Percentiles rank a stretch among this genome's conserved stretches.
Evolutionary conservation across 768 basidiomycete species (phyloP).

Genomic region (Calocera viscosa): DNA sequence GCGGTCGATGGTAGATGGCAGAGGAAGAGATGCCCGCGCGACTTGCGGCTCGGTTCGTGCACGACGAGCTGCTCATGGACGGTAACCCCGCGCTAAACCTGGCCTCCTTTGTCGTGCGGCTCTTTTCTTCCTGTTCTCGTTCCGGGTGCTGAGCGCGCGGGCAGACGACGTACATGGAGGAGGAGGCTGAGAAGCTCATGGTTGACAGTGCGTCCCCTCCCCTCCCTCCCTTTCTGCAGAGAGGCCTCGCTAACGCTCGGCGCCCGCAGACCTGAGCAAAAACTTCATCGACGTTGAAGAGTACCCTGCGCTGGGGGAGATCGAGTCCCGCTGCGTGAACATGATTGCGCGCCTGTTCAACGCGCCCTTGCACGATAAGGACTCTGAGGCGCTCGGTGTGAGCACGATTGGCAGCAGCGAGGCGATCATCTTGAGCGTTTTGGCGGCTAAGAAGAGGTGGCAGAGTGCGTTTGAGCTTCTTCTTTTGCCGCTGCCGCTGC

Average conservation of each 20-base stretch:
- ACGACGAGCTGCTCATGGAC: slow-evolving; percentile 8
- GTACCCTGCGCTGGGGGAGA: slow-evolving; percentile 17
- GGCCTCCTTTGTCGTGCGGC: background rate
- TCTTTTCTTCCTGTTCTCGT: background rate
- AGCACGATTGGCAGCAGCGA: slow-evolving; percentile 21
- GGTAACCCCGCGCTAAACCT: slow-evolving; percentile 17
- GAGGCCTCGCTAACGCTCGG: background rate
- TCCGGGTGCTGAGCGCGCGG: background rate
- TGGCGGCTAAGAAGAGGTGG: slow-evolving; percentile 24
- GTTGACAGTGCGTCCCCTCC: slow-evolving; percentile 5
- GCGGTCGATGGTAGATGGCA: background rate
- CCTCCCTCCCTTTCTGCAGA: background rate
- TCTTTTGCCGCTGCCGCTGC: no score
- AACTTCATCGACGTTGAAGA: slow-evolving; percentile 19
- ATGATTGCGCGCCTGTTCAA: slow-evolving; percentile 21
- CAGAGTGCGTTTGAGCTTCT: slow-evolving; percentile 13
- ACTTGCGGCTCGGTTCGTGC: slow-evolving; percentile 13
- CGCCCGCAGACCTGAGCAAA: slow-evolving; percentile 8
- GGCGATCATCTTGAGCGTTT: slow-evolving; percentile 25
- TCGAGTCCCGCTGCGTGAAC: slow-evolving; percentile 20
- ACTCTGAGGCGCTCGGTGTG: slow-evolving; percentile 20
- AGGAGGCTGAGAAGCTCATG: slow-evolving; percentile 22
- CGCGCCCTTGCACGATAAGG: slow-evolving; percentile 19
- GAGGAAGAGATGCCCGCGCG: slow-evolving; percentile 16
- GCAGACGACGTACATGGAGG: slow-evolving; percentile 19